These are phyloP conservation scores for Trichoderma atrobrunneum DNA, from an alignment of 2,329 filamentous ascomycete species.

Conservation along the genomic window DNA sequence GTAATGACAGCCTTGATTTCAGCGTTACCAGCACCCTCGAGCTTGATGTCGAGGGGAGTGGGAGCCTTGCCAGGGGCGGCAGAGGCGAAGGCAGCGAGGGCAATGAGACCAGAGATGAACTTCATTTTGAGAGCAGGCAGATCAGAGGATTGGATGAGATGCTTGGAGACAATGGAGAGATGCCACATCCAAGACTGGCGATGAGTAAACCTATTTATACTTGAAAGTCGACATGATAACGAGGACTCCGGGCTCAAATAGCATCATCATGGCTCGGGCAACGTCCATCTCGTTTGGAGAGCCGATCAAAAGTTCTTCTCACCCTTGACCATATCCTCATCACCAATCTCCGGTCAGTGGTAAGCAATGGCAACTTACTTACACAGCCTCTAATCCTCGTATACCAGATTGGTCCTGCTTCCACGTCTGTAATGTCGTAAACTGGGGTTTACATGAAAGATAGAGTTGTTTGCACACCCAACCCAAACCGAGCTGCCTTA, in stretches of 20 bases:
- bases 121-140: slow-evolving; percentile 35
- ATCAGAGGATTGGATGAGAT: not conserved
- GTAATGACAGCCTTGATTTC: slow-evolving; percentile 52
- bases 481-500: not conserved
- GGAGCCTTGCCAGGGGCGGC: slow-evolving; percentile 39
- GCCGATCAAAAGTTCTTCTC: not conserved
- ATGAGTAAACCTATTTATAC: not conserved
- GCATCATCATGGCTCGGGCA: not conserved
- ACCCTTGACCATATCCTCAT: not conserved
- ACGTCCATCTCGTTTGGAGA: not conserved
- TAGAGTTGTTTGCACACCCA: not conserved
- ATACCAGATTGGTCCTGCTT: not conserved
- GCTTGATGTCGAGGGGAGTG: slow-evolving; percentile 43
- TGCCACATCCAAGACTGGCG: not conserved
- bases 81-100: slow-evolving; percentile 36
- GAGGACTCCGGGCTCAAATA: not conserved
- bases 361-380: not conserved
- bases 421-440: not conserved
- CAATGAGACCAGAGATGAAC: slow-evolving; percentile 35
- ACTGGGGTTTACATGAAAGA: not conserved
- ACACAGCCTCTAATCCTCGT: not conserved
- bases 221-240: not conserved
- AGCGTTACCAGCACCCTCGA: slow-evolving; percentile 51
- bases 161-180: not conserved
- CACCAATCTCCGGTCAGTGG: not conserved